A percentile compares a stretch with the other conserved stretches of the same genome.
Evolutionary conservation across 1,139 yeast species (phyloP).

Genomic region (Maudiozyma humilis): DNA sequence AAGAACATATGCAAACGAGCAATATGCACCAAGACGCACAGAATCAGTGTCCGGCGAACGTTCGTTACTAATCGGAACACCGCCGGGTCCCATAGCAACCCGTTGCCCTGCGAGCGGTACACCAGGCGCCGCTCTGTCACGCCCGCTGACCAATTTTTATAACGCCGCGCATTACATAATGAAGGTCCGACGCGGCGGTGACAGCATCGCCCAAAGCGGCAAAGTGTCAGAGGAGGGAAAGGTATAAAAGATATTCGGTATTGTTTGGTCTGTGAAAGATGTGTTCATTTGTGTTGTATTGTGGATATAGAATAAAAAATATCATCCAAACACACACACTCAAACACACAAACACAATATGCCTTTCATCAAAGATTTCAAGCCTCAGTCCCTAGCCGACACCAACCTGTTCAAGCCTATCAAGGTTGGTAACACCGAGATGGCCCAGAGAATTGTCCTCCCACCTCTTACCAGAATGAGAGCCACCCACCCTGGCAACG

Average conservation of each 20-base stretch:
- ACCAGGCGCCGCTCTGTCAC: background rate
- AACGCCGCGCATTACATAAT: background rate
- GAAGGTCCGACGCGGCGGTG: background rate
- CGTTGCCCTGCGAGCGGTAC: no score
- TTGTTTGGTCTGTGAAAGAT: no score
- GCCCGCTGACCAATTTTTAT: background rate
- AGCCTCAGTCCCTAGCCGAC: constrained; percentile 24
- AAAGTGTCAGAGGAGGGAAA: background rate
- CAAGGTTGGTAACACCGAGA: constrained; percentile 37
- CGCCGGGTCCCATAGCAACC: no score
- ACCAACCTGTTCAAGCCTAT: constrained; percentile 42
- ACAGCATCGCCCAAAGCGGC: background rate
- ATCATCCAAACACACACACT: background rate
- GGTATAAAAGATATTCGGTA: no score
- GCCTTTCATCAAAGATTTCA: constrained; percentile 23
- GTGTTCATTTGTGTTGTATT: background rate
- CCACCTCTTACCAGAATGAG: constrained; percentile 49
- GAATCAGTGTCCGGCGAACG: background rate
- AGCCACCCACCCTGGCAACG: constrained; percentile 29
- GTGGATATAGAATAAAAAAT: background rate
- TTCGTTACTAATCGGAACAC: background rate
- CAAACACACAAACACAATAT: background rate
- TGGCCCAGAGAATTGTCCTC: constrained; percentile 37
- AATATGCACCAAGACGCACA: no score
- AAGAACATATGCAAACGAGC: no score